Evolutionary conservation across 192 early-diverging fungal genomes (phyloP).

Genomic region (Gamsiella multidivaricata): DNA sequence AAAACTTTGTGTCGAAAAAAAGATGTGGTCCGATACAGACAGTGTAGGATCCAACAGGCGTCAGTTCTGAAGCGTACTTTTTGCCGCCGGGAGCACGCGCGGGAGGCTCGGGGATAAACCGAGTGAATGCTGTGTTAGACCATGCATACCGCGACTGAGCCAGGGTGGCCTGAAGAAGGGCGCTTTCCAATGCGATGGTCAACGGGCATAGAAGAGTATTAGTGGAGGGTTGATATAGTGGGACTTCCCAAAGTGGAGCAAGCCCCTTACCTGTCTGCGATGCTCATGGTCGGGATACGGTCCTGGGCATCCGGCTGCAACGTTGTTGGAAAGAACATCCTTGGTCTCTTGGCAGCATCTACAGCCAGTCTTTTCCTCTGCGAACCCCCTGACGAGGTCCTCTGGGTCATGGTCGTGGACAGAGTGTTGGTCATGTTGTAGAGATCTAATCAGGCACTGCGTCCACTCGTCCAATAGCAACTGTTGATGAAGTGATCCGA

Average conservation of each 20-base stretch:
- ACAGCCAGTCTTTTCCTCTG: slow-evolving; percentile 4
- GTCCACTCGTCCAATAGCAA: too few relatives aligned
- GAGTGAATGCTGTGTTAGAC: slow-evolving; percentile 41
- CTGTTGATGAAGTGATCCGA: too few relatives aligned
- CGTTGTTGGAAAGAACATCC: slow-evolving; percentile 20
- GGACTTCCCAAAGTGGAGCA: too few relatives aligned
- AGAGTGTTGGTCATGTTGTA: too few relatives aligned
- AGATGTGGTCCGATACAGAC: slow-evolving; percentile 51
- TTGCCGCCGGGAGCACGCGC: slow-evolving; percentile 47
- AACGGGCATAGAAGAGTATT: too few relatives aligned
- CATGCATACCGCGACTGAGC: slow-evolving; percentile 28
- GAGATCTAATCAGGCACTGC: too few relatives aligned
- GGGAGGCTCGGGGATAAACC: slow-evolving; percentile 39
- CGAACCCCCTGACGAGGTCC: background rate
- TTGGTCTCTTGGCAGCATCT: slow-evolving; percentile 14
- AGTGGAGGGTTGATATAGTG: too few relatives aligned
- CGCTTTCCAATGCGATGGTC: slow-evolving; percentile 4
- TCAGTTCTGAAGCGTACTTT: slow-evolving; percentile 33
- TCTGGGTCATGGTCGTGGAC: too few relatives aligned
- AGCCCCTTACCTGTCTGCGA: slow-evolving; percentile 34
- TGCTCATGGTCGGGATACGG: slow-evolving; percentile 29
- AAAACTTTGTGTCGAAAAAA: slow-evolving; percentile 45
- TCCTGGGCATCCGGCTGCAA: slow-evolving; percentile 26
- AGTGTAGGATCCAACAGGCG: slow-evolving; percentile 24
- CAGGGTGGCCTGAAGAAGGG: slow-evolving; percentile 31